These are phyloP conservation scores for Bisporella sp. DNA, from an alignment of 2,329 filamentous ascomycete species.

Conservation along the genomic window DNA sequence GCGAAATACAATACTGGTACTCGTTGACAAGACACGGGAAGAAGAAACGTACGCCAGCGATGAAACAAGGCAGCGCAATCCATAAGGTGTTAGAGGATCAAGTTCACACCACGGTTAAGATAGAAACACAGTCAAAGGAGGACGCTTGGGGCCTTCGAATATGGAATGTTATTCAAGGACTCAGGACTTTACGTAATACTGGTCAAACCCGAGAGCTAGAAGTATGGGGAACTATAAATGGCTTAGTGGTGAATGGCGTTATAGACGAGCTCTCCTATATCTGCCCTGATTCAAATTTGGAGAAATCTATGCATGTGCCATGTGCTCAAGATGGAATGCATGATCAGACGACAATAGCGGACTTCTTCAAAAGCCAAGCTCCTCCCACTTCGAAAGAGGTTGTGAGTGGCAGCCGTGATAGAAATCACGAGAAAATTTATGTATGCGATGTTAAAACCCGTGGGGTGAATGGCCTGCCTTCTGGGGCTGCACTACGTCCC, in stretches of 20 bases:
- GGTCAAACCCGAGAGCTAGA: slow-evolving; percentile 71
- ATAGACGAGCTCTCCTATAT: slow-evolving; percentile 80
- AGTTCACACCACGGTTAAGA: slow-evolving; percentile 68
- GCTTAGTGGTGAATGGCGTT: slow-evolving; percentile 77
- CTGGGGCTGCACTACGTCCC: slow-evolving; percentile 58
- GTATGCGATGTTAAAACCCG: slow-evolving; percentile 88
- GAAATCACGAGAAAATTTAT: slow-evolving; percentile 45
- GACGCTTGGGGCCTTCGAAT: slow-evolving; percentile 76
- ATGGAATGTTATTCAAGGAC: slow-evolving; percentile 86
- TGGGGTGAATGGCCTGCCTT: slow-evolving; percentile 52
- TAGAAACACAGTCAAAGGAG: slow-evolving; percentile 68
- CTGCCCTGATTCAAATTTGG: slow-evolving; percentile 66
- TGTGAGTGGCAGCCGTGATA: slow-evolving; percentile 4
- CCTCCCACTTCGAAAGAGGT: slow-evolving; percentile 13
- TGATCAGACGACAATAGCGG: slow-evolving; percentile 21
- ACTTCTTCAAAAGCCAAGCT: slow-evolving; percentile 20
- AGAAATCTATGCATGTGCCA: slow-evolving; percentile 32
- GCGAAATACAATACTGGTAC: slow-evolving; percentile 90
- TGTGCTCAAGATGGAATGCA: slow-evolving; percentile 25
- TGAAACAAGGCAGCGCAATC: slow-evolving; percentile 74
- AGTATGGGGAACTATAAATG: slow-evolving; percentile 79
- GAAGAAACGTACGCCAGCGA: slow-evolving; percentile 69
- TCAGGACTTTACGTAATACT: slow-evolving; percentile 64
- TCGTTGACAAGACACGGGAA: slow-evolving; percentile 70
- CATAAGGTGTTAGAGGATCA: slow-evolving; percentile 82